Base-by-base conservation (phyloP, 257 asterid genomes). In the Nyctanthes arbortristis region DNA sequence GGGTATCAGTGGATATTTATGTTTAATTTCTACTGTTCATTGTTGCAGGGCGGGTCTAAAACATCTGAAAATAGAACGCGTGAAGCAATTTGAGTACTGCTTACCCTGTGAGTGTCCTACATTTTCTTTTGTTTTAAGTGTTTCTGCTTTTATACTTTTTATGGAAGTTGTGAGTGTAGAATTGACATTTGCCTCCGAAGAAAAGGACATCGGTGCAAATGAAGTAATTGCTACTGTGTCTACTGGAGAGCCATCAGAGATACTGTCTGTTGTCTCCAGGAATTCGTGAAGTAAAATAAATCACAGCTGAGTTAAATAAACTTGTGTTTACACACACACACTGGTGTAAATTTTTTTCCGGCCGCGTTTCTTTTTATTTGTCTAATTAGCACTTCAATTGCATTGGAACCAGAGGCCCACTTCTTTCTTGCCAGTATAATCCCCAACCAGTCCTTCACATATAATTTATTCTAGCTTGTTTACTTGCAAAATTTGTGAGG, bases 61-160 rank as follows among this genome's bases (percentile, higher is more conserved):
- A 70, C 96, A 88, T 65, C 61, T 92, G 90, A 92, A 86, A 82
- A 40, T 84, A 67, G 98, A 89, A 13, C 94, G 95, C 30, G 84
- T 89, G 69, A 92, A 84, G 88, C 88, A 88, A 79, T 92, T 92
- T 29, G 94, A 89, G 79, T 92, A 92, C 73, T 92, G 98, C 88
- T 81, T 92, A 71, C 98, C 98, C 10, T 92, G 98, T 92, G 80
- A 83, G 96, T 84, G 60, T 59, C 59, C 3, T 22, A 49, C 59
- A 20, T 52, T 22, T 5, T 14, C 59, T 20, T 24, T 52, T 52
- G 30, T 52, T 2, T 24, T 52, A n/a, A n/a, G 9, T 1, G 40
- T 35, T 35, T 35, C 13, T 35, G 40, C 40, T 39, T 39, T 14
- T 47, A n/a, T 16, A 47, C 7, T 47, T 47, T 45, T 47, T 2